phyloP scores from a whole-genome alignment of 305 asterid genomes.

The Petunia hybrid region DNA sequence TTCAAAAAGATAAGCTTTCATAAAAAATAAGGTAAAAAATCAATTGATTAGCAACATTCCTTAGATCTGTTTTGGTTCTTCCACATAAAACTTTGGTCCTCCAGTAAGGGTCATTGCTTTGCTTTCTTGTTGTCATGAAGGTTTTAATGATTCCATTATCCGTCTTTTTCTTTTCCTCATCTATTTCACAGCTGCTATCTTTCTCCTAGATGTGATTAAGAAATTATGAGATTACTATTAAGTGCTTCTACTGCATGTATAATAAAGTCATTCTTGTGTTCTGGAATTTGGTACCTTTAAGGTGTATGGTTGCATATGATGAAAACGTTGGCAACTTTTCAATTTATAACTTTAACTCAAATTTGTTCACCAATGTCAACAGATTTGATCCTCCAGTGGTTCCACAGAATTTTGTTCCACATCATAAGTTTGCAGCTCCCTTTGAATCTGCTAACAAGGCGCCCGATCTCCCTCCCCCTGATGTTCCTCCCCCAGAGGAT shows the following conservation, averaged over 20 bases:
- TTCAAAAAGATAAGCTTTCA: not conserved
- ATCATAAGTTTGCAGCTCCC: slow-evolving; percentile 73
- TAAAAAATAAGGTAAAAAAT: too few relatives aligned
- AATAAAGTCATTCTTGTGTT: not conserved
- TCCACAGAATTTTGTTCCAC: slow-evolving; percentile 81
- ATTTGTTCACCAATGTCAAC: slow-evolving; percentile 30
- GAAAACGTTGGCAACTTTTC: not conserved
- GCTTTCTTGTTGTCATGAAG: slow-evolving; percentile 19
- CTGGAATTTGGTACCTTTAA: not conserved
- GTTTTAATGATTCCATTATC: not conserved
- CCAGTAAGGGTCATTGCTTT: not conserved
- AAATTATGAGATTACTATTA: slow-evolving; percentile 10
- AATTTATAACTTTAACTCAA: not conserved
- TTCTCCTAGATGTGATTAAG: not conserved
- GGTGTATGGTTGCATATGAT: not conserved
- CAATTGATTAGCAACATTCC: not conserved
- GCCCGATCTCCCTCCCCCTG: slow-evolving; percentile 65
- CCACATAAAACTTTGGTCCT: not conserved
- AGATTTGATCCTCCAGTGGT: slow-evolving; percentile 87
- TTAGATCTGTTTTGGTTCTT: not conserved
- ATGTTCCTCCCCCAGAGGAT: slow-evolving; percentile 83
- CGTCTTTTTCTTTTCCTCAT: slow-evolving; percentile 19
- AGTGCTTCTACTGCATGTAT: slow-evolving; percentile 11
- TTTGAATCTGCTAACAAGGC: slow-evolving; percentile 53
- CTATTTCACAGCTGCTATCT: slow-evolving; percentile 11